Base-by-base conservation (phyloP, 805 yeast species). In the Wickerhamomyces bovis region DNA sequence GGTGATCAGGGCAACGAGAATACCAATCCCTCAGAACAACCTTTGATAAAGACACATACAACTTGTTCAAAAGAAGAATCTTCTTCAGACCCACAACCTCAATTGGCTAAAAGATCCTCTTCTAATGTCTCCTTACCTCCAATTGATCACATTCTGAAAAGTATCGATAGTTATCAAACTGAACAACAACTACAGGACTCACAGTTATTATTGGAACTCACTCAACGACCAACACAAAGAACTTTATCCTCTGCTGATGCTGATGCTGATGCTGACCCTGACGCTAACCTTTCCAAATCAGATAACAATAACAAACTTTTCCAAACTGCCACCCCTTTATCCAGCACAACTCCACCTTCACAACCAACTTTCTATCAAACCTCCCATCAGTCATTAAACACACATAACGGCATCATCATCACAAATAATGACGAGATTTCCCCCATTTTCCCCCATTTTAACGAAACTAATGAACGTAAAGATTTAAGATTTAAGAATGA, bases 151-250 rank as follows among this genome's bases (percentile, higher is more conserved):
- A 57, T 60, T 2, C 43, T 60, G 13, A 52, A 55, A 39, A 56
- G 43, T 18, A 60, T 60, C 35, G 63, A 60, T 42, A 47, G 50
- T 16, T 60, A 57, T 44, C 64, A 60, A 41, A 58, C 47, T 31
- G 58, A 57, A 39, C 62, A 58, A 39, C 54, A 60, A 38, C 51
- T 60, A 11, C 53, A 55, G n/a, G 64, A 60, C 45, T 60, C 64
- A 1, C 56, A 59, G 25, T 55, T 60, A 2, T 38, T 60, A 9
- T 43, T 60, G 18, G 56, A 59, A 40, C 52, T 60, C 43, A 52
- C 56, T 4, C 56, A 54, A 44, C 38, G 54, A 44, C 53, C 42
- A 41, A 4, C 43, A 4, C 39, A 41, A 41, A 20, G 33, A 13
- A 31, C 20, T 23, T n/a, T 25, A 21, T 26, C 42, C 30, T 31